Base-by-base conservation (phyloP, 768 basidiomycete genomes). In the Xanthoconium purpureum region DNA sequence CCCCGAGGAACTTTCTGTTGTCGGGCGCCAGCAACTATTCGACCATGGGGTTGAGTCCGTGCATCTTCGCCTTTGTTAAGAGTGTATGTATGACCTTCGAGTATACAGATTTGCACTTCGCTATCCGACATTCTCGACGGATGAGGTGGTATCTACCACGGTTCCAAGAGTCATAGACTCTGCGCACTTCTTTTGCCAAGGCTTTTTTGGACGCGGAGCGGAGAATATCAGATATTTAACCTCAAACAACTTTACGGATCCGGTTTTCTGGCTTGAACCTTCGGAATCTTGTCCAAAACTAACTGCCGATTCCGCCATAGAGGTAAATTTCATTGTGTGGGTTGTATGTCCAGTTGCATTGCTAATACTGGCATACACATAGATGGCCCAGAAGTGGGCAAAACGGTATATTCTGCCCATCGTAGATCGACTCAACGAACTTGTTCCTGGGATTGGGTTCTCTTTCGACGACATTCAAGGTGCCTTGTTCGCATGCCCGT, bases 401-500 rank as follows among this genome's bases (percentile, higher is more conserved):
- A 51, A 59, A 2, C 58, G 64, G 13, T 78, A 76, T 64, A 61
- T 76, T 28, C 75, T 73, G 10, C 64, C 67, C 5, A 77, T 78
- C 50, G 66, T 66, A 5, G 52, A 63, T 12, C 71, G 75, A 44
- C 64, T 78, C 46, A 74, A 76, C 57, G 45, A 61, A 35, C 61
- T 70, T 35, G 50, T 77, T 12, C 75, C 74, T 0, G 72, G 63
- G 0, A 64, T 75, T n/a, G 59, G 56, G 36, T 66, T 78, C 30
- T 62, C 69, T 12, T 32, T 58, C 7, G 57, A 69, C 38, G 68
- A 74, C 58, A 61, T 67, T 13, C 75, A 63, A 37, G 77, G 77
- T 30, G 75, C 75, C 51, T 66, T 78, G 48, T 77, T 72, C 49
- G 76, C 75, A 18, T 75, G 75, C 49, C 71, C 75, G 35, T 78